Percentiles rank a stretch among this genome's conserved stretches.
Evolutionary conservation across 306 rosid species (phyloP).

Genomic region (Castanea crenata): DNA sequence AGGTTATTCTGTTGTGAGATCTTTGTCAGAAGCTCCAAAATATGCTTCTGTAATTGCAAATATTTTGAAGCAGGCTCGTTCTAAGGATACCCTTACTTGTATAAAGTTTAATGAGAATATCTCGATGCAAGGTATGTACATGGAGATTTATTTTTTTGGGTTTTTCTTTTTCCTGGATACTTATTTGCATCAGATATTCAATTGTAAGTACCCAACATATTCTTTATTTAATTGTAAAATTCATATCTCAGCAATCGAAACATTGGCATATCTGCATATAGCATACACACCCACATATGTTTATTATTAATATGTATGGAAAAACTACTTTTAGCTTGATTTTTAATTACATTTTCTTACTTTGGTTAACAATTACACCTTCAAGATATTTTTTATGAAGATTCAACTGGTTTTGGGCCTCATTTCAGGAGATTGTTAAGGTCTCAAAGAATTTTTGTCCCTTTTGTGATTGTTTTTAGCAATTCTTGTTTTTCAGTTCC

Average conservation of each 20-base stretch:
- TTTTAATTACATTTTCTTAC: neutral
- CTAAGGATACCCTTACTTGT: constrained; percentile 23
- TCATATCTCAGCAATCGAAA: neutral
- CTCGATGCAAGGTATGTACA: constrained; percentile 68
- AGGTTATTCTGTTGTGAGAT: constrained; percentile 98
- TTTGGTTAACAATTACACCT: neutral
- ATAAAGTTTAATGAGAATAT: constrained; percentile 52
- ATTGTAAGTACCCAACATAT: neutral
- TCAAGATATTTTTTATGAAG: neutral
- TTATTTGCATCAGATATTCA: neutral
- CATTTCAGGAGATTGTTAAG: neutral
- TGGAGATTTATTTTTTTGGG: neutral
- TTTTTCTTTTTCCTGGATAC: neutral
- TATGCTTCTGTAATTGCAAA: constrained; percentile 85
- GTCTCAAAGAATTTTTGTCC: neutral
- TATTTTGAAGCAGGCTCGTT: constrained; percentile 60
- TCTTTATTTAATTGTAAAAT: neutral
- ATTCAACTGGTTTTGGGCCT: neutral
- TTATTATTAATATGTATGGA: neutral
- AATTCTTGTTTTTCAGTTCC: neutral
- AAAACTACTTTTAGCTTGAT: neutral
- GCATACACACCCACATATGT: neutral
- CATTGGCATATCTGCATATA: neutral
- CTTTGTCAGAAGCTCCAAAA: constrained; percentile 95
- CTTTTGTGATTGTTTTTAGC: neutral